Conservation (phyloP, 192 early-diverging fungal species). For the Gryganskiella cystojenkinii region DNA sequence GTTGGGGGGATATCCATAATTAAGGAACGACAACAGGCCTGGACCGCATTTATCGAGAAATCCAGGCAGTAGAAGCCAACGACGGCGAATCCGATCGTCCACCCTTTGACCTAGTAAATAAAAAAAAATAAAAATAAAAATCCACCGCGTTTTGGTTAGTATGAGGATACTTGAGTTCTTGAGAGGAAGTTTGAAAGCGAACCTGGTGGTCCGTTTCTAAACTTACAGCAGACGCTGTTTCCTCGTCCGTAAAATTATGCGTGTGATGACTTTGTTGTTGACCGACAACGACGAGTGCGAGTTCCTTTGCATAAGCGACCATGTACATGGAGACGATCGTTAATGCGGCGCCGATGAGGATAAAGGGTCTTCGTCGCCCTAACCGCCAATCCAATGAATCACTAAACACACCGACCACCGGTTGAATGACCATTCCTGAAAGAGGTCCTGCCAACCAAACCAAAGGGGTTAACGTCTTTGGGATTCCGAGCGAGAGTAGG, state of each 20-base stretch:
- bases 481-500: conserved; percentile 70
- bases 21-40: conserved; percentile 84
- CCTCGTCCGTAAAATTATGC: conserved; percentile 1
- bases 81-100: conserved; percentile 79
- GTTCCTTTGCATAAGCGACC: conserved; percentile 81
- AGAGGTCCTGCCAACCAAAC: conserved; percentile 89
- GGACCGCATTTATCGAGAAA: conserved; percentile 92
- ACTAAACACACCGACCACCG: conserved; percentile 86
- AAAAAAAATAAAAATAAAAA: conserved; percentile 6
- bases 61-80: conserved; percentile 90
- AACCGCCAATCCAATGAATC: conserved; percentile 75
- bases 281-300: conserved; percentile 50
- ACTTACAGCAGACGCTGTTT: conserved; percentile 1
- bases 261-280: neutral
- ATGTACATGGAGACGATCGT: conserved; percentile 74
- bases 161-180: too few species aligned
- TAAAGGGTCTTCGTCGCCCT: conserved; percentile 90
- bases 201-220: too few species aligned
- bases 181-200: too few species aligned
- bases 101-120: conserved; percentile 36
- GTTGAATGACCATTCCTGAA: conserved; percentile 75
- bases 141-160: too few species aligned
- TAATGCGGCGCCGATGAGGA: conserved; percentile 71
- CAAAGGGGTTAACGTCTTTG: conserved; percentile 70
- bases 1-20: conserved; percentile 87